Percentiles rank a stretch among this genome's conserved stretches.
Conservation (phyloP, 2,329 filamentous ascomycete genomes). For the Daldinia sp. region DNA sequence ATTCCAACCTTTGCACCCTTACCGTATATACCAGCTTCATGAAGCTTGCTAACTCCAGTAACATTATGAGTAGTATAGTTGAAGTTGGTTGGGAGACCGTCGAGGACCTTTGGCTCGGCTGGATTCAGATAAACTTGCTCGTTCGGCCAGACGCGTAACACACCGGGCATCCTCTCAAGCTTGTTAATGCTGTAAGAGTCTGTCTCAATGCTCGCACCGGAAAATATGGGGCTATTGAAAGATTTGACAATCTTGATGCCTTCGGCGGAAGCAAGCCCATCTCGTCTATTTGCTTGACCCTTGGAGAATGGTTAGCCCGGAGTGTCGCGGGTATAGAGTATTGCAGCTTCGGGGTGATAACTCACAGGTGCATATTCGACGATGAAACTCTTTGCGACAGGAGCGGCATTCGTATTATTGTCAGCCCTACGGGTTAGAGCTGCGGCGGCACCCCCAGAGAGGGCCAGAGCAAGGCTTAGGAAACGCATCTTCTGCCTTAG, state of each 20-base stretch:
- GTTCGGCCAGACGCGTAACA: slow-evolving; percentile 3
- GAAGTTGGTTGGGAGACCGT: slow-evolving; percentile 18
- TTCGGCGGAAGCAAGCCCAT: slow-evolving; percentile 40
- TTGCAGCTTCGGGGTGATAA: neutral
- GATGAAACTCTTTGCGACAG: slow-evolving; percentile 44
- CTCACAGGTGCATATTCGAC: slow-evolving; percentile 7
- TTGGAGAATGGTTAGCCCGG: slow-evolving; percentile 34
- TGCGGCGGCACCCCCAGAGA: slow-evolving; percentile 17
- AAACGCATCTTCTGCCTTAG: slow-evolving; percentile 30
- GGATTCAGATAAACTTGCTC: slow-evolving; percentile 37
- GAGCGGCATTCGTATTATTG: slow-evolving; percentile 9
- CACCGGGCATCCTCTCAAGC: neutral
- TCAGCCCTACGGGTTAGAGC: slow-evolving; percentile 27
- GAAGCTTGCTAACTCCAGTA: slow-evolving; percentile 42
- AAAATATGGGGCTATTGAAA: slow-evolving; percentile 49
- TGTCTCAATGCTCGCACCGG: slow-evolving; percentile 49
- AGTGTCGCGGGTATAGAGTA: neutral
- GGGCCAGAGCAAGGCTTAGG: slow-evolving; percentile 20
- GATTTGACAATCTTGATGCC: slow-evolving; percentile 44
- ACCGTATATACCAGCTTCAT: slow-evolving; percentile 36
- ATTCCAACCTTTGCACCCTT: slow-evolving; percentile 26
- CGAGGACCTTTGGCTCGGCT: slow-evolving; percentile 21
- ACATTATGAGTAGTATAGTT: slow-evolving; percentile 40
- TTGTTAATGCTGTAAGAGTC: slow-evolving; percentile 40
- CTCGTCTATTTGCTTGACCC: slow-evolving; percentile 35